These are phyloP conservation scores for Coemansia reversa DNA, from an alignment of 192 early-diverging fungal species.

Conservation along the genomic window DNA sequence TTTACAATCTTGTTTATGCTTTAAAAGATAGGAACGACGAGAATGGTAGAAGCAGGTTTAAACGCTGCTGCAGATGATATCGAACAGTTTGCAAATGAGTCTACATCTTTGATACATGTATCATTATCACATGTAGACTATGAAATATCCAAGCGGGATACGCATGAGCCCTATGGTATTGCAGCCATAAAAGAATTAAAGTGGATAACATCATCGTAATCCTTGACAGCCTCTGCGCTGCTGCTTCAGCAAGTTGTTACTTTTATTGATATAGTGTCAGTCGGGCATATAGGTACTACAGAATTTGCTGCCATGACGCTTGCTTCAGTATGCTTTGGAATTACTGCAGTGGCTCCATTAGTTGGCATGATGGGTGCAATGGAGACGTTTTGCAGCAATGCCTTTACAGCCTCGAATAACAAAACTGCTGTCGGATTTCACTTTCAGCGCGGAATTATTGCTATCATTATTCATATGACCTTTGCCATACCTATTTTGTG, in stretches of 20 bases:
- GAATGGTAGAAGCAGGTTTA: too few species aligned
- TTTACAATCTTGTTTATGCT: too few species aligned
- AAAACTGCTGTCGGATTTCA: conserved; percentile 14
- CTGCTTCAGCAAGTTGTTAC: background rate
- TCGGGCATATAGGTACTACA: background rate
- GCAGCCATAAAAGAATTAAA: conserved; percentile 17
- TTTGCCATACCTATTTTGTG: conserved; percentile 67
- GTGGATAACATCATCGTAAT: conserved; percentile 34
- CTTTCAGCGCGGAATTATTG: conserved; percentile 11
- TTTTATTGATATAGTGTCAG: background rate
- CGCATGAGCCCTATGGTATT: conserved; percentile 14
- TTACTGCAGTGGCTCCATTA: background rate
- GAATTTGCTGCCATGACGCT: conserved; percentile 12
- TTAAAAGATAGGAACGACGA: too few species aligned
- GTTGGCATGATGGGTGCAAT: conserved; percentile 8
- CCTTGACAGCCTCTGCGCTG: conserved; percentile 7
- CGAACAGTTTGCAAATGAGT: too few species aligned
- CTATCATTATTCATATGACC: conserved; percentile 23
- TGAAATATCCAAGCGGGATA: conserved; percentile 25
- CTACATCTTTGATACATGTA: conserved; percentile 18
- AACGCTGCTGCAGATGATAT: too few species aligned
- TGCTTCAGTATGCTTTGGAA: background rate
- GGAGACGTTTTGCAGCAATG: conserved; percentile 2
- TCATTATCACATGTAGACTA: conserved; percentile 14
- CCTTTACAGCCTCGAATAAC: conserved; percentile 10